Conservation (phyloP, 2,329 filamentous ascomycete species). For the Myotisia sp. region DNA sequence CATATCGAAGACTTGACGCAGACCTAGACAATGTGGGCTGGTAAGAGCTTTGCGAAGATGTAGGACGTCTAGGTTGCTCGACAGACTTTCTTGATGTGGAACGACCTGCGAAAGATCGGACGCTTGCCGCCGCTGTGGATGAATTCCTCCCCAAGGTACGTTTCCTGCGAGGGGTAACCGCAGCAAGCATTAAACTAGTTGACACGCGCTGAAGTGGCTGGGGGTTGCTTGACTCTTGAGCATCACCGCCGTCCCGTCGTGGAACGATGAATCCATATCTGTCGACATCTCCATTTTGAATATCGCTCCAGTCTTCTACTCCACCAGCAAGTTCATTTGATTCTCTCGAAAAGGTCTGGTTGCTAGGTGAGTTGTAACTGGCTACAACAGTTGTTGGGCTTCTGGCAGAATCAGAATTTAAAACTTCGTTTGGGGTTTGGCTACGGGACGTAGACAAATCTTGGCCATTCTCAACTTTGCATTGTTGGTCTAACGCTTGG, state of each 20-base stretch:
- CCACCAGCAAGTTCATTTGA: constrained; percentile 46
- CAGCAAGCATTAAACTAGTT: constrained; percentile 43
- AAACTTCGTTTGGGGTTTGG: constrained; percentile 12
- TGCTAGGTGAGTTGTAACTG: constrained; percentile 14
- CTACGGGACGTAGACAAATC: neutral
- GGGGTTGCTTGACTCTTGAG: constrained; percentile 21
- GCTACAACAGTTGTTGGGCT: constrained; percentile 18
- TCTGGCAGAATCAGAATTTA: constrained; percentile 17
- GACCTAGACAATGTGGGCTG: constrained; percentile 28
- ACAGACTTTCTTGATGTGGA: constrained; percentile 29
- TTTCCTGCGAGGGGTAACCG: constrained; percentile 41
- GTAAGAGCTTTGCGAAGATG: constrained; percentile 34
- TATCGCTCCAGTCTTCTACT: constrained; percentile 50
- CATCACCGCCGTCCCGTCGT: constrained; percentile 17
- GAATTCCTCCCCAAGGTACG: constrained; percentile 34
- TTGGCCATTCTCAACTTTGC: constrained; percentile 19
- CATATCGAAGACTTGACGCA: constrained; percentile 36
- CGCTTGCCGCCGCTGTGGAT: constrained; percentile 34
- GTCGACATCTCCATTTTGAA: constrained; percentile 46
- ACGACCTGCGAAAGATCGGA: constrained; percentile 29
- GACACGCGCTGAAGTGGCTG: constrained; percentile 43
- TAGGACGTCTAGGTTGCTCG: constrained; percentile 31
- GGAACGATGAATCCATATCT: constrained; percentile 51
- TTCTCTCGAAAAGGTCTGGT: constrained; percentile 30
- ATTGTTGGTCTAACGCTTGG: constrained; percentile 23